phyloP scores from a whole-genome alignment of 495 filamentous ascomycete species.

The Talaromyces ruber region DNA sequence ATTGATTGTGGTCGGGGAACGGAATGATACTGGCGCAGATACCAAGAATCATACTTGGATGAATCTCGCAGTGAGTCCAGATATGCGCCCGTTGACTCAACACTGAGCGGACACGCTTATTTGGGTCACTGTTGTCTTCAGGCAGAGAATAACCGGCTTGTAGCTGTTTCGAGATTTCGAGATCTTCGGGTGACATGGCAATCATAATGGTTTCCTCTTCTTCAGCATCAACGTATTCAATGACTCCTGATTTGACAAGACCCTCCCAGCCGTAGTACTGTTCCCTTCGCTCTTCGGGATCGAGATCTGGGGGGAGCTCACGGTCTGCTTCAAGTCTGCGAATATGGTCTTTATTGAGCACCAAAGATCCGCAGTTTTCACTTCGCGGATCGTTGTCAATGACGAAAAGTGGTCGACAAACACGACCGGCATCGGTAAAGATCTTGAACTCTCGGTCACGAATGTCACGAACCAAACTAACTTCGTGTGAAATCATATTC shows the following conservation, averaged over 20 bases:
- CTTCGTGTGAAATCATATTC: slow-evolving; percentile 74
- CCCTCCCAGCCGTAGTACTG: slow-evolving; percentile 81
- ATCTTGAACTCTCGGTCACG: slow-evolving; percentile 97
- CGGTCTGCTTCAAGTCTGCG: slow-evolving; percentile 60
- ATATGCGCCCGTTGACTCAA: slow-evolving; percentile 74
- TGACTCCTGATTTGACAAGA: slow-evolving; percentile 66
- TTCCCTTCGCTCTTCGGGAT: slow-evolving; percentile 47
- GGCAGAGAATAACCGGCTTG: slow-evolving; percentile 55
- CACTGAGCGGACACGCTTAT: slow-evolving; percentile 77
- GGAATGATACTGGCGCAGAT: slow-evolving; percentile 99
- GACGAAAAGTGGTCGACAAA: slow-evolving; percentile 86
- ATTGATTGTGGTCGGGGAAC: slow-evolving; percentile 99
- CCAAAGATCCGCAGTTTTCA: slow-evolving; percentile 64
- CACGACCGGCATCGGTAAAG: slow-evolving; percentile 92
- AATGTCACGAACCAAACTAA: slow-evolving; percentile 89
- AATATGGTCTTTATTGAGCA: slow-evolving; percentile 76
- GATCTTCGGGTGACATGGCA: slow-evolving; percentile 93
- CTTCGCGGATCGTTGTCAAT: slow-evolving; percentile 69
- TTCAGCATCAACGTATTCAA: slow-evolving; percentile 95
- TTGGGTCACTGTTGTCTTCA: slow-evolving; percentile 50
- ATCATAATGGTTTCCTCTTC: slow-evolving; percentile 99
- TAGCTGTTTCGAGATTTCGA: slow-evolving; percentile 61
- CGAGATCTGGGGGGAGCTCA: slow-evolving; percentile 46
- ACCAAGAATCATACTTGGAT: slow-evolving; percentile 96
- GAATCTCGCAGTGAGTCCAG: slow-evolving; percentile 98